Conservation (phyloP, 2,329 filamentous ascomycete species). For the Cladosporium sp. region DNA sequence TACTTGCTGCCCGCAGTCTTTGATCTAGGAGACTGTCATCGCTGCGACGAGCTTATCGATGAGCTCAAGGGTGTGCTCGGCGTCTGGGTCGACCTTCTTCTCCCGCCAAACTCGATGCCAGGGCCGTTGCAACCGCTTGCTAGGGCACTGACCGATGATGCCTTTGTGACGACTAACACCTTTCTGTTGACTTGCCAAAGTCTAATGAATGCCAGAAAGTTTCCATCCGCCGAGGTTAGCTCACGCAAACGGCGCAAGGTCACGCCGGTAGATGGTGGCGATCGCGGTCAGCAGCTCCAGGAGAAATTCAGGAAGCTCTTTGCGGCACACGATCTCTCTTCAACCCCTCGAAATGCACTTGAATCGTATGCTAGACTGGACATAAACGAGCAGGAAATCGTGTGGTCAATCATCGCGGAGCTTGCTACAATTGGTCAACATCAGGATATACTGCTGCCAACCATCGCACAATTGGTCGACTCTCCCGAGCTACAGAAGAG, state of each 20-base stretch:
- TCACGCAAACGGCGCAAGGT: constrained; percentile 1
- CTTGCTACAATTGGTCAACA: constrained; percentile 15
- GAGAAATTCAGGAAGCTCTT: constrained; percentile 14
- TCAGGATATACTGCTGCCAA: constrained; percentile 7
- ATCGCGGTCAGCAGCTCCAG: not conserved
- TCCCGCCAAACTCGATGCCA: not conserved
- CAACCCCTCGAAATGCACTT: constrained; percentile 16
- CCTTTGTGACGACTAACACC: not conserved
- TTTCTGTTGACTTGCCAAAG: not conserved
- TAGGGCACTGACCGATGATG: not conserved
- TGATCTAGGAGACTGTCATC: constrained; percentile 8
- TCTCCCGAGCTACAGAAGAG: constrained; percentile 41
- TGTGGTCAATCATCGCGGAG: constrained; percentile 22
- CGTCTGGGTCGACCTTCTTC: not conserved
- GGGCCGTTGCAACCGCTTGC: not conserved
- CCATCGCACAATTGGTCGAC: constrained; percentile 27
- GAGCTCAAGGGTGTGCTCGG: constrained; percentile 4
- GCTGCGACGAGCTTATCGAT: constrained; percentile 14
- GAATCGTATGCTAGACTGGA: constrained; percentile 17
- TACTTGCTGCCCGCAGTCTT: constrained; percentile 16
- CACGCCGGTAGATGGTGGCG: too few relatives aligned
- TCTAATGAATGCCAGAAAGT: not conserved
- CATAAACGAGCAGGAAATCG: constrained; percentile 17
- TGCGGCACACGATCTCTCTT: constrained; percentile 14
- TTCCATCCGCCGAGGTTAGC: not conserved